phyloP scores from a whole-genome alignment of 331 rosid species.

The Stylosanthes scabra region DNA sequence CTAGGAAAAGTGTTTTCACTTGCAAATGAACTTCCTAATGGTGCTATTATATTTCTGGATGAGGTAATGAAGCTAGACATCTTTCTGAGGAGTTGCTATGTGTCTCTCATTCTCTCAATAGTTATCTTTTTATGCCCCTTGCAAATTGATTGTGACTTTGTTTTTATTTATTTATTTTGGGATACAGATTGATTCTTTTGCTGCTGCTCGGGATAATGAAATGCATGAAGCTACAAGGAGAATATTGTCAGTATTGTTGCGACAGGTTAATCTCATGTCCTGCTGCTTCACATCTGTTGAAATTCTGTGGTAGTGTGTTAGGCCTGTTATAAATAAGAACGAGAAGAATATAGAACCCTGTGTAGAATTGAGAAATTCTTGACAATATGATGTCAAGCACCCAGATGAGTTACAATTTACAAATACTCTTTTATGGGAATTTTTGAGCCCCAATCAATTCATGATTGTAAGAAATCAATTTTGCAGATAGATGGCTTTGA shows the following conservation, averaged over 20 bases:
- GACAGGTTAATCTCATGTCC: conserved; percentile 63
- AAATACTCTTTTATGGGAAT: too few species aligned
- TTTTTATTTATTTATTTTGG: conserved; percentile 7
- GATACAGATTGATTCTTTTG: conserved; percentile 80
- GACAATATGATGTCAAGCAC: too few species aligned
- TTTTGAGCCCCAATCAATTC: neutral
- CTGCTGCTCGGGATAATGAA: conserved; percentile 77
- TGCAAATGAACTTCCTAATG: conserved; percentile 72
- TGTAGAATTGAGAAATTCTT: too few species aligned
- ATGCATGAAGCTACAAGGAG: conserved; percentile 93
- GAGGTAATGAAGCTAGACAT: conserved; percentile 62
- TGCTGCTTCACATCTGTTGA: conserved; percentile 16
- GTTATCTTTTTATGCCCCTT: neutral
- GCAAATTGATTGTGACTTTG: conserved; percentile 13
- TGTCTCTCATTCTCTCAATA: conserved; percentile 25
- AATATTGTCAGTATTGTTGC: conserved; percentile 72
- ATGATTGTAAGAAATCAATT: conserved; percentile 13
- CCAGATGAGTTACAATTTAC: too few species aligned
- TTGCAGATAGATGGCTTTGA: conserved; percentile 96
- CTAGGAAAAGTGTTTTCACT: conserved; percentile 84
- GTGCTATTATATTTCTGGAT: conserved; percentile 88
- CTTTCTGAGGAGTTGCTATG: conserved; percentile 10
- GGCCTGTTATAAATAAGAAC: too few species aligned
- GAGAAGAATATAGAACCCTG: too few species aligned
- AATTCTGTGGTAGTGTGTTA: conserved; percentile 19